A percentile compares a stretch with the other conserved stretches of the same genome.
Conservation (phyloP, 371 early-diverging fungal species). For the Saksenaea oblongispora region DNA sequence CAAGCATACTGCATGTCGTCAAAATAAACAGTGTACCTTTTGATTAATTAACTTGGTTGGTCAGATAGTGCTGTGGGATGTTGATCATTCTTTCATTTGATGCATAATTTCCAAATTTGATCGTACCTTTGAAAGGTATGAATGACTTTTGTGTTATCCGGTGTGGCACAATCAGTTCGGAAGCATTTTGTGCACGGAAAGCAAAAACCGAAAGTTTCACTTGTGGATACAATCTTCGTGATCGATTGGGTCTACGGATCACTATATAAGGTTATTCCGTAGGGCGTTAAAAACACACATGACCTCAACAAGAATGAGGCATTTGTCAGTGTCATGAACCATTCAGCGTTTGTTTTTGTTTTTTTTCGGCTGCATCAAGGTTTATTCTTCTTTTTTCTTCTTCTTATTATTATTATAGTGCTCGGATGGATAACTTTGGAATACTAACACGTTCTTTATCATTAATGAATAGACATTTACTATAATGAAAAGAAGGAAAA, state of each 20-base stretch:
- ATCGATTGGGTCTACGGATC: neutral
- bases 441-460: neutral
- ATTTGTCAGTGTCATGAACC: neutral
- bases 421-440: neutral
- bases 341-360: neutral
- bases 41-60: neutral
- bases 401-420: neutral
- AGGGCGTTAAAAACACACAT: neutral
- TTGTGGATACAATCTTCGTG: neutral
- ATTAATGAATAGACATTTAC: neutral
- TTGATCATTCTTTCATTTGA: constrained; percentile 2
- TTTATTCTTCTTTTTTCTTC: no score
- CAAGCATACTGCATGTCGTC: neutral
- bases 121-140: neutral
- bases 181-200: constrained; percentile 2
- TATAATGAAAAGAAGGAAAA: neutral
- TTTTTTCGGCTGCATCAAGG: neutral
- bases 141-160: neutral
- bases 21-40: neutral
- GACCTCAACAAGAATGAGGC: neutral
- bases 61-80: neutral
- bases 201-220: neutral
- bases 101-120: neutral
- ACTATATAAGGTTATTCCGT: neutral
- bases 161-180: neutral